Evolutionary conservation across 495 filamentous ascomycete genomes (phyloP).

Genomic region (Aspergillus wentii): DNA sequence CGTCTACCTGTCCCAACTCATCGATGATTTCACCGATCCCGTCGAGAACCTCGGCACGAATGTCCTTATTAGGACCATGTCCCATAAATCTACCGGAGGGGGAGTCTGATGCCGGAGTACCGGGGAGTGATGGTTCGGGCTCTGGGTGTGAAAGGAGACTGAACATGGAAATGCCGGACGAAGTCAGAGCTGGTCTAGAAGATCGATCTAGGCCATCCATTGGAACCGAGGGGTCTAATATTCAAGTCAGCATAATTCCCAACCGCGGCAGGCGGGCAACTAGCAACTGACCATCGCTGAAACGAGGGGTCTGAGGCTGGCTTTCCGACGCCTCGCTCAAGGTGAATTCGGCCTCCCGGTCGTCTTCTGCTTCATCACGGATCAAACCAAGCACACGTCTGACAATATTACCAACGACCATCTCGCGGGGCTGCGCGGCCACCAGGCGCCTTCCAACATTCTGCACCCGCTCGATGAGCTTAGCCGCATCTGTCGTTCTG

Average conservation of each 20-base stretch:
- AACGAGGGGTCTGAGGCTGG: constrained; percentile 46
- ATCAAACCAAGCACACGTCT: constrained; percentile 85
- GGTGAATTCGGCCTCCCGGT: constrained; percentile 61
- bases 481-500: constrained; percentile 62
- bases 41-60: constrained; percentile 83
- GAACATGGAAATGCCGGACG: constrained; percentile 67
- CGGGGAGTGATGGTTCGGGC: constrained; percentile 38
- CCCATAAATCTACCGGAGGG: constrained; percentile 31
- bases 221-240: constrained; percentile 30
- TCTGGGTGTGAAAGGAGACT: constrained; percentile 67
- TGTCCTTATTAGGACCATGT: constrained; percentile 44
- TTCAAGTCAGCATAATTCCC: constrained; percentile 10
- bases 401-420: constrained; percentile 90
- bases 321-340: constrained; percentile 48
- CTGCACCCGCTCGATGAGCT: constrained; percentile 73
- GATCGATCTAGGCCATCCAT: constrained; percentile 27
- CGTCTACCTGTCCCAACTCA: constrained; percentile 81
- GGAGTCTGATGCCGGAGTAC: constrained; percentile 39
- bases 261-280: constrained; percentile 8
- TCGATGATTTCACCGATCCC: constrained; percentile 90
- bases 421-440: constrained; percentile 78
- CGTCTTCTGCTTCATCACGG: constrained; percentile 82
- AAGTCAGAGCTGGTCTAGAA: constrained; percentile 54
- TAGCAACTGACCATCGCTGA: constrained; percentile 27
- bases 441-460: constrained; percentile 68